A percentile compares a stretch with the other conserved stretches of the same genome.
These are phyloP conservation scores for Geotrichum candidum DNA, from an alignment of 1,139 yeast species.

Conservation along the genomic window DNA sequence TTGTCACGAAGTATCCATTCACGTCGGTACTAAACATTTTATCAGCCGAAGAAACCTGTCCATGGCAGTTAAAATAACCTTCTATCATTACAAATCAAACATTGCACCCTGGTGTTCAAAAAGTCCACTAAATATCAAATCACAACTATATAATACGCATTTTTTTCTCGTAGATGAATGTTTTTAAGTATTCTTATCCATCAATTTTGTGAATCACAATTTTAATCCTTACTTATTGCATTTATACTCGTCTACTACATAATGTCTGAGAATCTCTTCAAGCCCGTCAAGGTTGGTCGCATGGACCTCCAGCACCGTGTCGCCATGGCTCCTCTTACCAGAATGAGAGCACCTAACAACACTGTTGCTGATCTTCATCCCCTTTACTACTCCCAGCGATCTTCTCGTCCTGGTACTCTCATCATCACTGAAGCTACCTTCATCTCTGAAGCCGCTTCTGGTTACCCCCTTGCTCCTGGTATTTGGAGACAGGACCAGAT, in stretches of 20 bases:
- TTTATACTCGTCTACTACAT: neutral
- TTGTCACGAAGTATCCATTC: too few relatives aligned
- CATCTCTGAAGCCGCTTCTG: conserved; percentile 35
- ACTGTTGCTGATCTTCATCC: conserved; percentile 45
- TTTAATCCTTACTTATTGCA: neutral
- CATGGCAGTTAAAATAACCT: too few relatives aligned
- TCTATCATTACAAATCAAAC: neutral
- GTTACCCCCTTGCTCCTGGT: conserved; percentile 48
- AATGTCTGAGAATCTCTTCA: conserved; percentile 14
- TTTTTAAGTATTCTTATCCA: neutral
- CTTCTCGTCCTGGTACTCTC: conserved; percentile 46
- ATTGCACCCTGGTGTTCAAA: neutral
- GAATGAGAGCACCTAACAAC: conserved; percentile 36
- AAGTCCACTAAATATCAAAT: too few relatives aligned
- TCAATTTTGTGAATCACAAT: neutral
- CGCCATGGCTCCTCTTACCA: conserved; percentile 47
- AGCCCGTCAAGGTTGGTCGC: conserved; percentile 26
- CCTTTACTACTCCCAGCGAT: conserved; percentile 49
- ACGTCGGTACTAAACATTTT: too few relatives aligned
- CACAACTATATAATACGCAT: too few relatives aligned
- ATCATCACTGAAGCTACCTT: conserved; percentile 41
- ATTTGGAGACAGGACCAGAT: conserved; percentile 46
- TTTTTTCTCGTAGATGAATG: too few relatives aligned
- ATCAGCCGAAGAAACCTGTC: too few relatives aligned
- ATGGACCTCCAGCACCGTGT: conserved; percentile 36